These are phyloP conservation scores for Aspergillus quadricinctus DNA, from an alignment of 2,329 filamentous ascomycete genomes.

Conservation along the genomic window DNA sequence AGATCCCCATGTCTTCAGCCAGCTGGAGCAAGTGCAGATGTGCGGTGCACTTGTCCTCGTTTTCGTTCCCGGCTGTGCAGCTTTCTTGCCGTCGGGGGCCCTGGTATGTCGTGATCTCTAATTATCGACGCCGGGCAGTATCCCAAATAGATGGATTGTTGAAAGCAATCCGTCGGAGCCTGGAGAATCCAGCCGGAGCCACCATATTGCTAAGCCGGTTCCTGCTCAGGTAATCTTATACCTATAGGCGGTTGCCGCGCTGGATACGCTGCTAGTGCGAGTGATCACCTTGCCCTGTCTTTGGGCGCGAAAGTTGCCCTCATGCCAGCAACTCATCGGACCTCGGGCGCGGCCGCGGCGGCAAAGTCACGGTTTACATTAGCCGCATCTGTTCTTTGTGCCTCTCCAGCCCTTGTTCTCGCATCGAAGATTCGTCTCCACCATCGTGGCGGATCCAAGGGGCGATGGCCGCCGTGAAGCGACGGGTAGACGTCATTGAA, in stretches of 20 bases:
- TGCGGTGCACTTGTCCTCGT: background rate
- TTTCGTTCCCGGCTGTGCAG: background rate
- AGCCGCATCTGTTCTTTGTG: conserved; percentile 20
- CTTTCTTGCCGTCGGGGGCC: background rate
- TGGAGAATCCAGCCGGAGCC: background rate
- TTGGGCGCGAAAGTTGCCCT: background rate
- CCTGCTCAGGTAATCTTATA: background rate
- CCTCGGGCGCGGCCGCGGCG: conserved; percentile 30
- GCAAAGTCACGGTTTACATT: conserved; percentile 31
- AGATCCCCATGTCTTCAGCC: background rate
- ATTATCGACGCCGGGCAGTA: background rate
- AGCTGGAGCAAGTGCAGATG: background rate
- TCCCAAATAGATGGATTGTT: background rate
- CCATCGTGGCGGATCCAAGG: conserved; percentile 83
- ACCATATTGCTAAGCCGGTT: background rate
- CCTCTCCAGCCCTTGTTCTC: conserved; percentile 6
- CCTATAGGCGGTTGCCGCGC: background rate
- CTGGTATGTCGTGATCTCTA: background rate
- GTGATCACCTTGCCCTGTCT: background rate
- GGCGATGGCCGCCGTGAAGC: conserved; percentile 76
- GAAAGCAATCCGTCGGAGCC: background rate
- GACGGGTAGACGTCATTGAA: conserved; percentile 95
- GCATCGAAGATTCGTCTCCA: conserved; percentile 79
- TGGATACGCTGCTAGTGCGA: background rate
- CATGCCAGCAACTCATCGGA: conserved; percentile 20